These are phyloP conservation scores for Lanmaoa pseudosensibilis DNA, from an alignment of 768 basidiomycete genomes.

Conservation along the genomic window DNA sequence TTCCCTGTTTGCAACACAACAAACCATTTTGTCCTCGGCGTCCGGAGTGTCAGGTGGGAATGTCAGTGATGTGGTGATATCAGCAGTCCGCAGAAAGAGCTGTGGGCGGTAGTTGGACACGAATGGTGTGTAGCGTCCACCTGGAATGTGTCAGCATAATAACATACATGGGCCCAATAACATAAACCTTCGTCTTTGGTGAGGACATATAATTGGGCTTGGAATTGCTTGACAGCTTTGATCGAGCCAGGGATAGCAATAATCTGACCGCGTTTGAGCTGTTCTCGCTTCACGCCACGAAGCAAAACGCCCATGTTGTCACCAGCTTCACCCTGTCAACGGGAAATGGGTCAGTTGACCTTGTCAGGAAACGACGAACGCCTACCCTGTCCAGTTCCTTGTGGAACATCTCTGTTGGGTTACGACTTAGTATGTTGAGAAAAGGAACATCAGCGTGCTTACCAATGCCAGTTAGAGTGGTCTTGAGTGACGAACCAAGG, in stretches of 20 bases:
- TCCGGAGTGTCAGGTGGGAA: slow-evolving; percentile 86
- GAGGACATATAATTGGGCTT: slow-evolving; percentile 81
- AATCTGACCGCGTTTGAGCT: slow-evolving; percentile 91
- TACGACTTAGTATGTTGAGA: slow-evolving; percentile 2
- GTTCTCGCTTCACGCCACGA: slow-evolving; percentile 96
- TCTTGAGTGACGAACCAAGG: slow-evolving; percentile 78
- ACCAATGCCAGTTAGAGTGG: slow-evolving; percentile 94
- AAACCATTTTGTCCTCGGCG: slow-evolving; percentile 84
- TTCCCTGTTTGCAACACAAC: slow-evolving; percentile 12
- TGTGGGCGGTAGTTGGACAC: slow-evolving; percentile 93
- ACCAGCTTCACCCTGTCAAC: slow-evolving; percentile 82
- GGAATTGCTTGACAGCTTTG: slow-evolving; percentile 93
- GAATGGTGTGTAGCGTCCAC: slow-evolving; percentile 90
- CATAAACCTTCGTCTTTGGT: slow-evolving; percentile 42
- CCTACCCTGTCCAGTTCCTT: slow-evolving; percentile 93
- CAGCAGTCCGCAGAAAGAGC: slow-evolving; percentile 93
- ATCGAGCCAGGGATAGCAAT: slow-evolving; percentile 86
- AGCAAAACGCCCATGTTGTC: slow-evolving; percentile 99
- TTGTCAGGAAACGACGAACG: not conserved
- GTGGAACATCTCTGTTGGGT: slow-evolving; percentile 91
- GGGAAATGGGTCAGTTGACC: slow-evolving; percentile 4
- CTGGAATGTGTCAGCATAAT: slow-evolving; percentile 18
- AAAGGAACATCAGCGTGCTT: not conserved
- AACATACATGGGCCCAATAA: slow-evolving; percentile 46
- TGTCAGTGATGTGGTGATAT: slow-evolving; percentile 79